These are phyloP conservation scores for Solanum hybrid DNA, from an alignment of 305 asterid genomes.

Conservation along the genomic window DNA sequence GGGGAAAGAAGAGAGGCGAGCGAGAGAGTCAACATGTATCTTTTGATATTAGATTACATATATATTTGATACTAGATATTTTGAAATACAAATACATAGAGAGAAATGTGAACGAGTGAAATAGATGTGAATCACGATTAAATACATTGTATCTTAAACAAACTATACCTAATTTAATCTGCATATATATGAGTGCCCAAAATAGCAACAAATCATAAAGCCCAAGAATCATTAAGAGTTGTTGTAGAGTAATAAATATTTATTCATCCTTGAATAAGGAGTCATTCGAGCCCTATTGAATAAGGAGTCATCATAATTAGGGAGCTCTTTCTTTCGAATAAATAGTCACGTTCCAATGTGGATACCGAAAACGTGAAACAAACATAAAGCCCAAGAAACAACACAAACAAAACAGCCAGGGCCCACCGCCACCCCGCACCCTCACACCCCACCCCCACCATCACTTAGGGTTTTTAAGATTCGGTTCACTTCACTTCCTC, in stretches of 20 bases:
- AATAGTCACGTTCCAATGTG: too few species aligned
- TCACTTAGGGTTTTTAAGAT: conserved; percentile 25
- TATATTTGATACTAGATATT: too few species aligned
- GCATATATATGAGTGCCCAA: neutral
- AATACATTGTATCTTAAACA: too few species aligned
- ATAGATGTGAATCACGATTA: neutral
- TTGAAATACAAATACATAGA: too few species aligned
- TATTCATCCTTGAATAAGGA: neutral
- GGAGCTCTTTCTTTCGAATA: too few species aligned
- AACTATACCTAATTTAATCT: neutral
- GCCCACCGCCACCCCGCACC: neutral
- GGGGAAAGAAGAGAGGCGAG: neutral
- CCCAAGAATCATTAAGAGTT: too few species aligned
- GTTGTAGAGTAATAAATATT: too few species aligned
- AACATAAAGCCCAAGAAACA: neutral
- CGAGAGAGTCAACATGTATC: neutral
- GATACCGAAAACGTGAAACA: neutral
- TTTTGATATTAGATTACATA: neutral
- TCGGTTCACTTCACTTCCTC: neutral
- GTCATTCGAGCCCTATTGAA: neutral
- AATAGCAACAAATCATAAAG: neutral
- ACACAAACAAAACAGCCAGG: neutral
- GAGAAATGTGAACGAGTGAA: too few species aligned
- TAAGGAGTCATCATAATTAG: neutral
- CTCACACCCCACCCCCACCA: neutral